Evolutionary conservation across 176 grass and related monocot genomes (phyloP).

Genomic region (Oropetium thomaeum): DNA sequence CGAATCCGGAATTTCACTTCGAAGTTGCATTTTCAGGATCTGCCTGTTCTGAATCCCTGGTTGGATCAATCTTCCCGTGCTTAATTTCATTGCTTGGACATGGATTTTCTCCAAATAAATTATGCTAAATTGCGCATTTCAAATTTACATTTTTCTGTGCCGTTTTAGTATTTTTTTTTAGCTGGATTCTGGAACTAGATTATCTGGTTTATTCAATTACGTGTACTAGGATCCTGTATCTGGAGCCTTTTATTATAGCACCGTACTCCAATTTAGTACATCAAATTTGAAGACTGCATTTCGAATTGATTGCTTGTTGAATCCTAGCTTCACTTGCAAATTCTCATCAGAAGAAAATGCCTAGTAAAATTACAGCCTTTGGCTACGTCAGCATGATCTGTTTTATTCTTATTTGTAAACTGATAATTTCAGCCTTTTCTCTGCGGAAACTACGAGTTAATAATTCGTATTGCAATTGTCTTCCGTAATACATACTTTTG

Average conservation of each 20-base stretch:
- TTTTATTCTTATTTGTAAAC: background rate
- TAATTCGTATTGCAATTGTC: background rate
- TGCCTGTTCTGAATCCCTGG: background rate
- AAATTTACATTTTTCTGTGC: background rate
- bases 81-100: background rate
- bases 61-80: background rate
- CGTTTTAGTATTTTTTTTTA: background rate
- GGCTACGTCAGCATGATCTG: constrained; percentile 7
- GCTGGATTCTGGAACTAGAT: background rate
- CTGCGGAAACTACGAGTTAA: background rate
- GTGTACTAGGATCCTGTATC: constrained; percentile 11
- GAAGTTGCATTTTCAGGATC: background rate
- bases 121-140: background rate
- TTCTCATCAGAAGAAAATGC: background rate
- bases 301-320: background rate
- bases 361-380: background rate
- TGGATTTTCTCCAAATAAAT: background rate
- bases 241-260: background rate
- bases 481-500: background rate
- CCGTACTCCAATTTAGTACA: background rate
- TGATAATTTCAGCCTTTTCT: background rate
- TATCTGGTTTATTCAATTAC: constrained; percentile 4
- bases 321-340: background rate
- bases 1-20: background rate
- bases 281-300: background rate